Conservation (phyloP, 306 rosid species). For the Cicer arietinum region DNA sequence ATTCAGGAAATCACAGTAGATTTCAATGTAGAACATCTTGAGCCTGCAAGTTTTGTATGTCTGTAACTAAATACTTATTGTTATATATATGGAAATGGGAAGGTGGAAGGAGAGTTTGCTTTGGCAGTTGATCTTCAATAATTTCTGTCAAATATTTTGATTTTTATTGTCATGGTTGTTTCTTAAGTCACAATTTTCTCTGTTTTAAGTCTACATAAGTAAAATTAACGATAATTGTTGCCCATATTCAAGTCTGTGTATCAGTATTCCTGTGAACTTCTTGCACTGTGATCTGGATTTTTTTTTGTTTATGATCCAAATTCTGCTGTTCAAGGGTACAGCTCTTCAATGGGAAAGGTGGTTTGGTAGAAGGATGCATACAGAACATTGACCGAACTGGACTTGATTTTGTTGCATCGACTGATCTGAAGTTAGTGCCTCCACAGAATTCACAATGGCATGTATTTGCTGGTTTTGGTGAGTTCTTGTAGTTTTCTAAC, state of each 20-base stretch:
- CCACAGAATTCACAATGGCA: conserved; percentile 72
- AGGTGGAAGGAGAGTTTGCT: conserved; percentile 12
- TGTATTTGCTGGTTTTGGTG: conserved; percentile 83
- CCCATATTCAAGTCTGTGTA: neutral
- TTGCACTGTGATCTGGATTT: neutral
- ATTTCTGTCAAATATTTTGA: conserved; percentile 10
- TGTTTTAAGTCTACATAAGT: conserved; percentile 28
- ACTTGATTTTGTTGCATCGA: conserved; percentile 74
- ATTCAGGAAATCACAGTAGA: conserved; percentile 8
- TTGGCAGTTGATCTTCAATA: conserved; percentile 9
- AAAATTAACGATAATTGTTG: neutral
- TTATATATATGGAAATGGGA: conserved; percentile 24
- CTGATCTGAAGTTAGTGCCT: conserved; percentile 67
- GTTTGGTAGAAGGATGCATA: conserved; percentile 76
- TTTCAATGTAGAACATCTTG: conserved; percentile 12
- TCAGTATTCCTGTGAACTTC: conserved; percentile 2
- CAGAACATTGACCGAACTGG: conserved; percentile 63
- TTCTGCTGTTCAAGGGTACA: conserved; percentile 74
- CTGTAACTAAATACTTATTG: neutral
- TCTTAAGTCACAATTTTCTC: conserved; percentile 5
- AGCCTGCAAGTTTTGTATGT: conserved; percentile 19
- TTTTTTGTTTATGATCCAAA: conserved; percentile 41
- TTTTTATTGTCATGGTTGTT: conserved; percentile 1
- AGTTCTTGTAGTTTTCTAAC: conserved; percentile 39
- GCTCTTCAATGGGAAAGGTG: conserved; percentile 94